phyloP scores from a whole-genome alignment of 495 filamentous ascomycete genomes.

The Oidiodendron maius region DNA sequence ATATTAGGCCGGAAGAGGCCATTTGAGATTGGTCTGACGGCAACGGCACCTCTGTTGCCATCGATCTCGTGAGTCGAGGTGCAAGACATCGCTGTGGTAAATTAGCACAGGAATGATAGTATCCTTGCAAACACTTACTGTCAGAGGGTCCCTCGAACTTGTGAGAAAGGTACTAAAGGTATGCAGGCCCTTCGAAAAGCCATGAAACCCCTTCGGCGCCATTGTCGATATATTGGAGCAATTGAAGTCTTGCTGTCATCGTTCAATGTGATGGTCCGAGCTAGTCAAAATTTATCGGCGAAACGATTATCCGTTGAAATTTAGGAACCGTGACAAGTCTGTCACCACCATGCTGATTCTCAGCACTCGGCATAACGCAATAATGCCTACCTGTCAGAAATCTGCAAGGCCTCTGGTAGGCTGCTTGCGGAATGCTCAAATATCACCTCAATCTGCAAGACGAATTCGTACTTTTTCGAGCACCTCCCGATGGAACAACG shows the following conservation, averaged over 20 bases:
- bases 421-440: slow-evolving; percentile 48
- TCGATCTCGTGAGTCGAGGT: slow-evolving; percentile 50
- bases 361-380: slow-evolving; percentile 22
- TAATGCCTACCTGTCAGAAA: slow-evolving; percentile 66
- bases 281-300: slow-evolving; percentile 21
- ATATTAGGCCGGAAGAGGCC: neutral
- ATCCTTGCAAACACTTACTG: slow-evolving; percentile 24
- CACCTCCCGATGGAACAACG: slow-evolving; percentile 35
- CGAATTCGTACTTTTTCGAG: slow-evolving; percentile 41
- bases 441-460: slow-evolving; percentile 25
- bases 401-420: slow-evolving; percentile 60
- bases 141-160: slow-evolving; percentile 31
- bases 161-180: slow-evolving; percentile 12
- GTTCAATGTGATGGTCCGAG: slow-evolving; percentile 3
- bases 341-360: slow-evolving; percentile 20
- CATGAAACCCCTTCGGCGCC: slow-evolving; percentile 25
- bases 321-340: too few species aligned
- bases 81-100: slow-evolving; percentile 44
- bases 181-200: slow-evolving; percentile 36
- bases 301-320: too few species aligned
- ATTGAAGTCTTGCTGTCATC: slow-evolving; percentile 5
- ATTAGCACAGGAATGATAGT: neutral
- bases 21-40: slow-evolving; percentile 10
- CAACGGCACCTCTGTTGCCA: slow-evolving; percentile 67
- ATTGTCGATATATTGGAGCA: slow-evolving; percentile 18